Evolutionary conservation across 2,329 filamentous ascomycete species (phyloP).

Genomic region (Pleoardoris graminearum): DNA sequence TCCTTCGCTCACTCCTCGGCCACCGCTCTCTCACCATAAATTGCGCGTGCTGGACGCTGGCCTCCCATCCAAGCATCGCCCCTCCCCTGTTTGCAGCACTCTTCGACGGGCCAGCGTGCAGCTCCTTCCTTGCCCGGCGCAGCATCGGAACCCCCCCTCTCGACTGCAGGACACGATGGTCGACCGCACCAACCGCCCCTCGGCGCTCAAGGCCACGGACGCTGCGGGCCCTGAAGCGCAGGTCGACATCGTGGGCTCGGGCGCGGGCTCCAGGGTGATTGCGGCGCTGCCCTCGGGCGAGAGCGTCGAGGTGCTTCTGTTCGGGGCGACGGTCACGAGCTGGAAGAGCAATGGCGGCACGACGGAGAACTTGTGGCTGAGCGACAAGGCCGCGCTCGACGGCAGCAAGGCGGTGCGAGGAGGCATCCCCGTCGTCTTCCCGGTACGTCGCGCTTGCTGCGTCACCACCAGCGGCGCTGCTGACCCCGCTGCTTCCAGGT

Average conservation of each 20-base stretch:
- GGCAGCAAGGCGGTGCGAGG: slow-evolving; percentile 88
- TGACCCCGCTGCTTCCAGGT: slow-evolving; percentile 56
- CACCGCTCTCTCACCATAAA: slow-evolving; percentile 2
- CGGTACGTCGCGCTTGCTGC: slow-evolving; percentile 60
- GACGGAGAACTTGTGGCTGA: slow-evolving; percentile 82
- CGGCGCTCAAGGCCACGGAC: slow-evolving; percentile 63
- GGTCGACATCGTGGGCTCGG: slow-evolving; percentile 74
- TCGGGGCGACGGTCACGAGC: slow-evolving; percentile 87
- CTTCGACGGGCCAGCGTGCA: not conserved
- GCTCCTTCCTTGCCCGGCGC: not conserved
- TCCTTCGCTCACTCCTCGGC: not conserved
- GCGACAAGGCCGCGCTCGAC: slow-evolving; percentile 77
- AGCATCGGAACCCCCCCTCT: not conserved
- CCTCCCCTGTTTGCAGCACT: not conserved
- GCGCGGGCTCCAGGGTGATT: slow-evolving; percentile 72
- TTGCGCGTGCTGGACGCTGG: slow-evolving; percentile 3
- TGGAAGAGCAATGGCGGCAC: slow-evolving; percentile 82
- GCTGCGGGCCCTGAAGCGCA: slow-evolving; percentile 68
- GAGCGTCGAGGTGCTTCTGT: slow-evolving; percentile 81
- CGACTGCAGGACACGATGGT: slow-evolving; percentile 66
- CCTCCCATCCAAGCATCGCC: not conserved
- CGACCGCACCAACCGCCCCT: slow-evolving; percentile 82
- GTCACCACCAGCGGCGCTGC: not conserved
- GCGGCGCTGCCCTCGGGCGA: slow-evolving; percentile 85
- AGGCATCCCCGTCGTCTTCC: slow-evolving; percentile 90